A percentile compares a stretch with the other conserved stretches of the same genome.
These are phyloP conservation scores for Kalmusia sp. DNA, from an alignment of 2,329 filamentous ascomycete genomes.

Conservation along the genomic window DNA sequence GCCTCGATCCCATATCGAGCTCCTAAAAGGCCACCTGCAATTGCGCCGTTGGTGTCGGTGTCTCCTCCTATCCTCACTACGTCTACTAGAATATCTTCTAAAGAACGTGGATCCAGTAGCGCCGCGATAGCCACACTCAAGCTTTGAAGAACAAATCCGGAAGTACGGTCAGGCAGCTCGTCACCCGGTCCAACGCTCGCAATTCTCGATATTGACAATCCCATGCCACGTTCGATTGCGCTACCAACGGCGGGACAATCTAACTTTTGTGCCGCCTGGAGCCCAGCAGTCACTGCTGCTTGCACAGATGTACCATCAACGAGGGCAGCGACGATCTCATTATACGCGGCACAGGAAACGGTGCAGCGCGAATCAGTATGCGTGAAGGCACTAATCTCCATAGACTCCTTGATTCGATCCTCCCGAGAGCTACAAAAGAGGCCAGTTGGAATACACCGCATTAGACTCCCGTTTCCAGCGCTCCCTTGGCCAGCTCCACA, in stretches of 20 bases:
- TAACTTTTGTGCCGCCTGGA: constrained; percentile 10
- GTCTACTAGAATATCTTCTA: constrained; percentile 57
- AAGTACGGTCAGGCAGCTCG: constrained; percentile 36
- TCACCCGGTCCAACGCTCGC: constrained; percentile 41
- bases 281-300: constrained; percentile 20
- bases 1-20: constrained; percentile 53
- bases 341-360: constrained; percentile 29
- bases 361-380: constrained; percentile 30
- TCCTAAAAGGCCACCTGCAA: constrained; percentile 56
- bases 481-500: constrained; percentile 49
- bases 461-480: constrained; percentile 57
- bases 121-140: constrained; percentile 53
- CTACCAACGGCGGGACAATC: constrained; percentile 10
- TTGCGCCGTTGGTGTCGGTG: constrained; percentile 57
- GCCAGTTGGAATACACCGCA: constrained; percentile 57
- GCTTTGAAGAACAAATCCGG: constrained; percentile 55
- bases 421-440: constrained; percentile 45
- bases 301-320: constrained; percentile 12
- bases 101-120: constrained; percentile 47
- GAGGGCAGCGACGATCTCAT: constrained; percentile 30
- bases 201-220: constrained; percentile 31
- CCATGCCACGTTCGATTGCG: constrained; percentile 28
- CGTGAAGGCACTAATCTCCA: constrained; percentile 29
- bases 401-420: constrained; percentile 28
- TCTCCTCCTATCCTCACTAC: constrained; percentile 55